Conservation (phyloP, 345 rosid species). For the Sonneratia alba region DNA sequence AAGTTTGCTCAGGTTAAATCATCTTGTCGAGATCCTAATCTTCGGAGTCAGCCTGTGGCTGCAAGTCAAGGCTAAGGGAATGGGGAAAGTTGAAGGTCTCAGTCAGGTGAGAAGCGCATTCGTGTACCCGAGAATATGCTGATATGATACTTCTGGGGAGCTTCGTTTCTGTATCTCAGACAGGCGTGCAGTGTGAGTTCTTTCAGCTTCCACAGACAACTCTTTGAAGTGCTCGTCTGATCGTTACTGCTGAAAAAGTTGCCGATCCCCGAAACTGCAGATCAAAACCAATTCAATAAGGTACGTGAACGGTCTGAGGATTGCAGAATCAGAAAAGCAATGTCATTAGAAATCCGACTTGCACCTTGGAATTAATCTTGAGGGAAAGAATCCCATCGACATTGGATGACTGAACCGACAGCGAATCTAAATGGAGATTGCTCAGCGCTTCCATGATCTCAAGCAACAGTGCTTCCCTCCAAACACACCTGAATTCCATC, state of each 20-base stretch:
- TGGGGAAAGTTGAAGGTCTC: not conserved
- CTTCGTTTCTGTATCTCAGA: not conserved
- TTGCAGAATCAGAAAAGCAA: not conserved
- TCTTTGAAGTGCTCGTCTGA: conserved; percentile 51
- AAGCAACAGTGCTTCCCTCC: conserved; percentile 75
- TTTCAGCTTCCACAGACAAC: conserved; percentile 48
- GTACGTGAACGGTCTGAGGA: not conserved
- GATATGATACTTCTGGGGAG: not conserved
- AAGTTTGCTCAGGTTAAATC: not conserved
- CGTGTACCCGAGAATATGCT: not conserved
- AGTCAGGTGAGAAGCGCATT: not conserved
- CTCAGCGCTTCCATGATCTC: conserved; percentile 64
- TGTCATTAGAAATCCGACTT: not conserved
- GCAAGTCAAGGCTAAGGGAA: not conserved
- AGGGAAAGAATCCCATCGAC: conserved; percentile 49
- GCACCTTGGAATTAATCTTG: conserved; percentile 65
- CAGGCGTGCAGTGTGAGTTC: not conserved
- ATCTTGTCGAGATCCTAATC: not conserved
- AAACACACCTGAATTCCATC: conserved; percentile 63
- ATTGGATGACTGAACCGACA: conserved; percentile 65
- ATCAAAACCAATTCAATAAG: not conserved
- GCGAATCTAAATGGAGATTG: conserved; percentile 60
- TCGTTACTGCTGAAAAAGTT: conserved; percentile 31
- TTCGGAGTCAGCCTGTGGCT: not conserved
- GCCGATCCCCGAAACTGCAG: conserved; percentile 54